These are phyloP conservation scores for Fusarium sp. DNA, from an alignment of 2,329 filamentous ascomycete genomes.

Conservation along the genomic window DNA sequence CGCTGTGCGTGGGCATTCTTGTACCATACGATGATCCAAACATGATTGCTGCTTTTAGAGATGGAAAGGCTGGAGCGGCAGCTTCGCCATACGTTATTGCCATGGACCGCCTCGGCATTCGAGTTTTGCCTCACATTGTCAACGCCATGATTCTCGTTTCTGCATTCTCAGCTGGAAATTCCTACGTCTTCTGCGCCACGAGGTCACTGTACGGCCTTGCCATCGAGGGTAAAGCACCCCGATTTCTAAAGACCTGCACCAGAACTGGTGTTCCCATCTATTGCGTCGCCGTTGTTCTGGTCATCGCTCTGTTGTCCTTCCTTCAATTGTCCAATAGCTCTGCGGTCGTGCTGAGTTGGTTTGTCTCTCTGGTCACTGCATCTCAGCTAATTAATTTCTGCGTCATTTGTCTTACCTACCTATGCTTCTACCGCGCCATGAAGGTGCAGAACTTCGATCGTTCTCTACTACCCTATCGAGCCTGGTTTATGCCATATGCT, in stretches of 20 bases:
- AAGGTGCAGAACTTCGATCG: conserved; percentile 76
- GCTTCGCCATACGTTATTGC: conserved; percentile 76
- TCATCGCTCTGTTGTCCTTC: conserved; percentile 78
- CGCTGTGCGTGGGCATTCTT: conserved; percentile 77
- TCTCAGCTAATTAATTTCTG: conserved; percentile 81
- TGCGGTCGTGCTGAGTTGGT: conserved; percentile 78
- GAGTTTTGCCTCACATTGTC: conserved; percentile 75
- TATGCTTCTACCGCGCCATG: conserved; percentile 78
- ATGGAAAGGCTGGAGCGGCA: conserved; percentile 73
- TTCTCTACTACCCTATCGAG: conserved; percentile 76
- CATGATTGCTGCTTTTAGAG: conserved; percentile 69
- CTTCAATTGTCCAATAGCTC: conserved; percentile 75
- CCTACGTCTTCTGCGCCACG: conserved; percentile 73
- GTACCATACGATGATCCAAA: conserved; percentile 76
- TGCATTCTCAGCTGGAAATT: conserved; percentile 76
- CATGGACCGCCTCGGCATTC: conserved; percentile 74
- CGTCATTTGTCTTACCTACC: conserved; percentile 76
- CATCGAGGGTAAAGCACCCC: conserved; percentile 74
- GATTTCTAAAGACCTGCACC: conserved; percentile 70
- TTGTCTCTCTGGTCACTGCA: conserved; percentile 76
- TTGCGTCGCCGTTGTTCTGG: conserved; percentile 74
- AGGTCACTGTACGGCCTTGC: conserved; percentile 76
- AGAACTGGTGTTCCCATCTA: conserved; percentile 78
- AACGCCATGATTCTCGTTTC: conserved; percentile 79
- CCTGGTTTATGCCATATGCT: conserved; percentile 76